Base-by-base conservation (phyloP, 139 green algal species). In the Tetraselmis striata region DNA sequence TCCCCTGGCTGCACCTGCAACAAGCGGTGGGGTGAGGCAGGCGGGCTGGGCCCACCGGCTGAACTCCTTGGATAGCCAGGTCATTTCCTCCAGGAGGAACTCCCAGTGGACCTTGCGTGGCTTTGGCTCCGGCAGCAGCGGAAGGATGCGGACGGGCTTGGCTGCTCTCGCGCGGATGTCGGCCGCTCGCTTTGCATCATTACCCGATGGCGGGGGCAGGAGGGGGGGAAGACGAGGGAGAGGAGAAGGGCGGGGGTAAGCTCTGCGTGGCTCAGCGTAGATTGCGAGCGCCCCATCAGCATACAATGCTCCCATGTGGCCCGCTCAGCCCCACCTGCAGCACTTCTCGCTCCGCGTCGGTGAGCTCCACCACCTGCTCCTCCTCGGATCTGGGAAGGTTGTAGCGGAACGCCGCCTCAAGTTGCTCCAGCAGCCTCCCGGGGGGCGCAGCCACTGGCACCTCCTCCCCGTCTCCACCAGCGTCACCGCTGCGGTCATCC, bases 21-120 rank as follows among this genome's bases (percentile, higher is more conserved):
- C 59, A 45, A 18, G 2, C 27, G 23, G 32, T 5, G 2, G 5
- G 25, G 2, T 27, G 26, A 24, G 23, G 1, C 45, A 2, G n/a
- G 23, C 2, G 1, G 30, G 78, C 2, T 78, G 1, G 31, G 24
- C 2, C 25, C 75, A 30, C 30, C 27, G 11, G n/a, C 85, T 22
- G 80, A 97, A 96, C 81, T 98, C 96, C 83, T 98, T 97, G 0
- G 96, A 89, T 86, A 99, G 92, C 96, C 95, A 99, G 79, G 92
- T 83, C 92, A 98, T 98, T 87, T 99, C 96, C 78, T 98, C 92
- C 75, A 99, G 86, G 83, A 99, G 74, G 82, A 93, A 86, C 83
- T 99, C 95, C 95, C 97, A 98, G 85, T 99, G 96, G 2, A 28
- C 85, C 77, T 94, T 94, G 58, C 80, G 85, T 1, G 88, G 88